These are phyloP conservation scores for Saprolegnia parasitica DNA, from an alignment of 352 stramenopile genomes.

Conservation along the genomic window DNA sequence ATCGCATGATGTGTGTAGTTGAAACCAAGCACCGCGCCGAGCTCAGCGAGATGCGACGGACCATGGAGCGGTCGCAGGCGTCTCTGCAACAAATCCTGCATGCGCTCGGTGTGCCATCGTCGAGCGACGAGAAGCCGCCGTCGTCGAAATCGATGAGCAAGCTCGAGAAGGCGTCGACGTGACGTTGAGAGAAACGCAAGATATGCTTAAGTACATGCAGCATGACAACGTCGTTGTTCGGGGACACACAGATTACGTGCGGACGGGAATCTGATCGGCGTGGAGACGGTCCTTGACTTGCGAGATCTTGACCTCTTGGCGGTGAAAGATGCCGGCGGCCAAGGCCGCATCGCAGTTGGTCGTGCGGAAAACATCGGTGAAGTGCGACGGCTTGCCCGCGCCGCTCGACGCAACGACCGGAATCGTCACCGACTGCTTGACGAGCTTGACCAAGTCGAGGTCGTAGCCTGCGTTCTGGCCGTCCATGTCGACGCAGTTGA, in stretches of 20 bases:
- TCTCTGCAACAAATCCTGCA: conserved; percentile 12
- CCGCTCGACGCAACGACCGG: conserved; percentile 97
- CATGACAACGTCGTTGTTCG: background rate
- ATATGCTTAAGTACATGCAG: background rate
- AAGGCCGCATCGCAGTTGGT: conserved; percentile 92
- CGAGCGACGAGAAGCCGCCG: background rate
- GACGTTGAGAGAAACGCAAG: conserved; percentile 2
- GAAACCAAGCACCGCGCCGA: conserved; percentile 1
- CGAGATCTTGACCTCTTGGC: conserved; percentile 93
- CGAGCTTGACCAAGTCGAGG: conserved; percentile 53
- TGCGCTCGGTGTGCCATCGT: background rate
- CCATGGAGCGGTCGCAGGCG: conserved; percentile 14
- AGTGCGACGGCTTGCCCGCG: conserved; percentile 91
- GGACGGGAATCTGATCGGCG: conserved; percentile 62
- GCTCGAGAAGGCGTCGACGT: background rate
- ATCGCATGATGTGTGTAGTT: background rate
- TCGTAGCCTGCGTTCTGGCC: conserved; percentile 92
- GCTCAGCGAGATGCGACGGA: conserved; percentile 21
- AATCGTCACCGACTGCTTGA: conserved; percentile 90
- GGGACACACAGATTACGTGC: conserved; percentile 25
- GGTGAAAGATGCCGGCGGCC: conserved; percentile 98
- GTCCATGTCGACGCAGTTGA: conserved; percentile 99
- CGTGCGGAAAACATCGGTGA: conserved; percentile 91
- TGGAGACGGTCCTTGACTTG: conserved; percentile 92
- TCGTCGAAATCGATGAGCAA: background rate